These are phyloP conservation scores for Raphanus sativus DNA, from an alignment of 345 rosid species.

Conservation along the genomic window DNA sequence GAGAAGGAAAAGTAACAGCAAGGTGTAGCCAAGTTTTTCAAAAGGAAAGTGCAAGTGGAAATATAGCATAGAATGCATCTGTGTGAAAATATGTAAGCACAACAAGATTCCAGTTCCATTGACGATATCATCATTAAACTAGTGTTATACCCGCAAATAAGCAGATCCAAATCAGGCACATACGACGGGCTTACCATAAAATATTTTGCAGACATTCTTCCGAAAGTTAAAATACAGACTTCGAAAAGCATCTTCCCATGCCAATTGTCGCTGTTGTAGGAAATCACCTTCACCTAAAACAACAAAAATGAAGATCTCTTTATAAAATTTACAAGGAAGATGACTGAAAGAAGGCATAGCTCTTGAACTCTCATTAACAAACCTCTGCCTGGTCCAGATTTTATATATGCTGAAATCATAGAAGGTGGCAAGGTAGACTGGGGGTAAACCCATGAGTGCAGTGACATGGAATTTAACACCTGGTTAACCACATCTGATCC, in stretches of 20 bases:
- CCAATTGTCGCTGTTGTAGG: conserved; percentile 59
- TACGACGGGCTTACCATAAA: conserved; percentile 63
- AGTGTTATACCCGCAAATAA: not conserved
- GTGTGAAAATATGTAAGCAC: not conserved
- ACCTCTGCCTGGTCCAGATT: conserved; percentile 72
- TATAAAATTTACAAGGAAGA: conserved; percentile 21
- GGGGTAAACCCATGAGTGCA: conserved; percentile 94
- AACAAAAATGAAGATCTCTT: conserved; percentile 26
- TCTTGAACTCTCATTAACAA: conserved; percentile 34
- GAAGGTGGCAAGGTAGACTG: conserved; percentile 82
- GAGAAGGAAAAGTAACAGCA: conserved; percentile 3
- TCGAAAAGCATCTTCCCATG: conserved; percentile 93
- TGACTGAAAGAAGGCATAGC: conserved; percentile 1
- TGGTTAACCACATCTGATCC: conserved; percentile 44
- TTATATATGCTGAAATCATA: conserved; percentile 56
- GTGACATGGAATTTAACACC: conserved; percentile 47
- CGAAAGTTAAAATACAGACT: conserved; percentile 82
- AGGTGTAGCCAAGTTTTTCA: not conserved
- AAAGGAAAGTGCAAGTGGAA: conserved; percentile 2
- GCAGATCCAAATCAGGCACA: conserved; percentile 9
- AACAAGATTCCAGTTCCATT: conserved; percentile 6
- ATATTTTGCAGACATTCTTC: conserved; percentile 64
- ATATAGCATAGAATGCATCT: conserved; percentile 9
- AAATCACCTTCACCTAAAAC: conserved; percentile 61
- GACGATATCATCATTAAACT: not conserved